Conservation (phyloP, 2,329 filamentous ascomycete species). For the Davidsoniella eucalypti region DNA sequence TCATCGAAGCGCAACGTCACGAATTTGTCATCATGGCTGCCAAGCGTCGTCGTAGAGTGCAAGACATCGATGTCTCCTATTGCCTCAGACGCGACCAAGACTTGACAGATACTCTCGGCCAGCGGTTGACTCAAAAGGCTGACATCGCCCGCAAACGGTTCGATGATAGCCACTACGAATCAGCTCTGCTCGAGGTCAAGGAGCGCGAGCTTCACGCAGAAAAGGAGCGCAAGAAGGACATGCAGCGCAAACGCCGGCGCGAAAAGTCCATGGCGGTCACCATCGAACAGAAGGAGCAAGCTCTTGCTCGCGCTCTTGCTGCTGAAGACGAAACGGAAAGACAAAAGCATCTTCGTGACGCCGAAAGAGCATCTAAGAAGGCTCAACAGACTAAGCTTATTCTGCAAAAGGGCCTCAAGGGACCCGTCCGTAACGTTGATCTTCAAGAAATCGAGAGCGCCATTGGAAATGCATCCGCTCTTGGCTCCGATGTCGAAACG, state of each 20-base stretch:
- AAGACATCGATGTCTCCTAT: constrained; percentile 43
- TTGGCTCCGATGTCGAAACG: constrained; percentile 43
- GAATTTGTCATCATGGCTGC: constrained; percentile 38
- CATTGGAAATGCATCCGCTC: constrained; percentile 72
- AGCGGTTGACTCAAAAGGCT: constrained; percentile 50
- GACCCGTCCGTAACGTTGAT: constrained; percentile 44
- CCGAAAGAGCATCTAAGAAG: constrained; percentile 82
- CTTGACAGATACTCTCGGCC: constrained; percentile 40
- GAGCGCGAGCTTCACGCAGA: constrained; percentile 82
- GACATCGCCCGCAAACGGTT: constrained; percentile 60
- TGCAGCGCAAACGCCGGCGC: constrained; percentile 90
- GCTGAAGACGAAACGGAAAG: constrained; percentile 71
- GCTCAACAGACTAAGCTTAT: constrained; percentile 79
- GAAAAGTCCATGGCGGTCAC: constrained; percentile 93
- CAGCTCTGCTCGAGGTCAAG: constrained; percentile 72
- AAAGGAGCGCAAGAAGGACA: constrained; percentile 98
- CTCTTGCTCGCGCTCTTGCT: constrained; percentile 59
- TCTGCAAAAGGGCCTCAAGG: constrained; percentile 74
- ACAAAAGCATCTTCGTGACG: constrained; percentile 65
- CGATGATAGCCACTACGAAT: constrained; percentile 58
- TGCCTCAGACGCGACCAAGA: constrained; percentile 46
- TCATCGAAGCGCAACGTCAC: constrained; percentile 28
- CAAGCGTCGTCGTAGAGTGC: constrained; percentile 55
- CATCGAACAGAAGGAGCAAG: constrained; percentile 75
- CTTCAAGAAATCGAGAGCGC: constrained; percentile 64